Conservation (phyloP, 169 alveolate genomes). For the Plasmodium gallinaceum region DNA sequence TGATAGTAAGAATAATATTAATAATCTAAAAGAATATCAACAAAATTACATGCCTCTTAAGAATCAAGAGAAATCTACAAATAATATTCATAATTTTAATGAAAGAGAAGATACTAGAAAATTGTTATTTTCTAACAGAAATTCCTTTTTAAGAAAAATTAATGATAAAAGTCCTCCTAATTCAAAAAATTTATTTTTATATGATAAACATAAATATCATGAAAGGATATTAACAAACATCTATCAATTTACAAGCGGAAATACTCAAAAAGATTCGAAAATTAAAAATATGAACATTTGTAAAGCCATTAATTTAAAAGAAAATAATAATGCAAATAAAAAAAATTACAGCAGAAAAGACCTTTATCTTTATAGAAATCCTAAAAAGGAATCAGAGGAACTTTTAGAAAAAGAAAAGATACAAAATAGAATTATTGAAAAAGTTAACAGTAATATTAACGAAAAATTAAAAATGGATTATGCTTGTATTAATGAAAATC, state of each 20-base stretch:
- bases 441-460: not conserved
- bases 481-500: not conserved
- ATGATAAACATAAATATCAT: constrained; percentile 56
- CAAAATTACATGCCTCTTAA: not conserved
- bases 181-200: constrained; percentile 1
- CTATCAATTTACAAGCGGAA: constrained; percentile 68
- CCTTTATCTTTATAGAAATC: not conserved
- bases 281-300: constrained; percentile 16
- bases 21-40: not conserved
- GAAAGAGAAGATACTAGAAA: not conserved
- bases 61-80: not conserved
- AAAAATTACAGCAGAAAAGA: not conserved
- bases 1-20: not conserved
- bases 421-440: not conserved
- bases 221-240: constrained; percentile 33
- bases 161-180: no score
- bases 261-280: not conserved
- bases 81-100: not conserved
- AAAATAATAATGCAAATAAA: not conserved
- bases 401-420: not conserved
- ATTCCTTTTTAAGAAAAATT: not conserved
- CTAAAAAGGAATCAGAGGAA: not conserved
- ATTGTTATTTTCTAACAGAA: not conserved
- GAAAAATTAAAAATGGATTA: not conserved
- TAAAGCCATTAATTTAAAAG: constrained; percentile 8